phyloP scores from a whole-genome alignment of 352 stramenopile species.

The Pythium aphanidermatum region DNA sequence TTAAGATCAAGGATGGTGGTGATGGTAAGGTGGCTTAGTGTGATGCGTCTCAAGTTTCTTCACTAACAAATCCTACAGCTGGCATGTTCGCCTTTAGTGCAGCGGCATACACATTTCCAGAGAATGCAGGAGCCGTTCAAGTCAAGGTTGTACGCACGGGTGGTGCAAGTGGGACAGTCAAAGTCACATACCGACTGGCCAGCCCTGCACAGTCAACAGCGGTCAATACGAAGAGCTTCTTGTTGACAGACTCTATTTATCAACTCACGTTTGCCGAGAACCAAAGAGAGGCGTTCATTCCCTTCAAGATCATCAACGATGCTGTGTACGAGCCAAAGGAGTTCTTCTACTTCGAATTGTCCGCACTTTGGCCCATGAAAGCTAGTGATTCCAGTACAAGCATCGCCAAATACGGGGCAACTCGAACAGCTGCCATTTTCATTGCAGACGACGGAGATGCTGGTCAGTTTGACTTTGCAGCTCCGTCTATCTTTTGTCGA shows the following conservation, averaged over 20 bases:
- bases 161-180: conserved; percentile 32
- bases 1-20: conserved; percentile 28
- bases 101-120: conserved; percentile 46
- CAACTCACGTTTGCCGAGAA: conserved; percentile 41
- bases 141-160: conserved; percentile 44
- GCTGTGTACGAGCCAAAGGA: conserved; percentile 51
- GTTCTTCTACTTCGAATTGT: conserved; percentile 61
- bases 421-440: conserved; percentile 28
- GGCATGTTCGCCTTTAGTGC: conserved; percentile 49
- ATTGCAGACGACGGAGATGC: conserved; percentile 60
- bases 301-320: conserved; percentile 53
- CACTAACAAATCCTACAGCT: conserved; percentile 22
- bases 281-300: conserved; percentile 40
- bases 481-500: conserved; percentile 44
- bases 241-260: conserved; percentile 29
- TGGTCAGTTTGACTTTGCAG: conserved; percentile 53
- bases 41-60: background rate
- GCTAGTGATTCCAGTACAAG: conserved; percentile 21
- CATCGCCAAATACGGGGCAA: conserved; percentile 32
- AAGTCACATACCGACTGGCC: conserved; percentile 34
- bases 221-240: conserved; percentile 57
- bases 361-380: conserved; percentile 26
- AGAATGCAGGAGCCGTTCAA: conserved; percentile 34
- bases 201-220: conserved; percentile 45
- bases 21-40: conserved; percentile 27